Percentiles rank a stretch among this genome's conserved stretches.
Conservation (phyloP, 202 grass and related monocot genomes). For the Eragrostis tef region DNA sequence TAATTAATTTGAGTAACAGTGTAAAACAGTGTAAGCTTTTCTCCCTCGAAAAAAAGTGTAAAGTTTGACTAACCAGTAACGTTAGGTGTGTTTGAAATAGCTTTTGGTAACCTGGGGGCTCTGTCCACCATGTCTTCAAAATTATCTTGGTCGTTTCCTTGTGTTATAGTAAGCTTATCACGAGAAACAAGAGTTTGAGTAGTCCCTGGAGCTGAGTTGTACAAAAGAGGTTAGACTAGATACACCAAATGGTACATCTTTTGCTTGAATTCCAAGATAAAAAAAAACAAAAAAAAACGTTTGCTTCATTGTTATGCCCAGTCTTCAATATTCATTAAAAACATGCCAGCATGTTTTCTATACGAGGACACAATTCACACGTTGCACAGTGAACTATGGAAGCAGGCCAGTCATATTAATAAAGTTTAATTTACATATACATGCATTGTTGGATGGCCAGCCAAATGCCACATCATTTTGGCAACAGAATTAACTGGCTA, state of each 20-base stretch:
- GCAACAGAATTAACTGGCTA: not conserved
- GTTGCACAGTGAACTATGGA: no score
- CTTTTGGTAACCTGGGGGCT: slow-evolving; percentile 9
- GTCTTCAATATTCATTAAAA: not conserved
- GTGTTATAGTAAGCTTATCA: slow-evolving; percentile 55
- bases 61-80: slow-evolving; percentile 52
- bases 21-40: no score
- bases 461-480: not conserved
- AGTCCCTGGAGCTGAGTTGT: slow-evolving; percentile 52
- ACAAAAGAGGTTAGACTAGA: slow-evolving; percentile 9
- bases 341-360: not conserved
- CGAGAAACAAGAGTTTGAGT: slow-evolving; percentile 64
- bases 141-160: slow-evolving; percentile 24
- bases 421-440: no score
- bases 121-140: not conserved
- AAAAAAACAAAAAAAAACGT: no score
- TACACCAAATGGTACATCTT: not conserved
- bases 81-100: no score
- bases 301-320: not conserved
- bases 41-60: not conserved
- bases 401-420: no score
- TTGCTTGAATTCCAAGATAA: not conserved
- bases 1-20: not conserved
- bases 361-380: no score
- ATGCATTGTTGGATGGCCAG: no score